Base-by-base conservation (phyloP, 768 basidiomycete genomes). In the Suillus plorans region DNA sequence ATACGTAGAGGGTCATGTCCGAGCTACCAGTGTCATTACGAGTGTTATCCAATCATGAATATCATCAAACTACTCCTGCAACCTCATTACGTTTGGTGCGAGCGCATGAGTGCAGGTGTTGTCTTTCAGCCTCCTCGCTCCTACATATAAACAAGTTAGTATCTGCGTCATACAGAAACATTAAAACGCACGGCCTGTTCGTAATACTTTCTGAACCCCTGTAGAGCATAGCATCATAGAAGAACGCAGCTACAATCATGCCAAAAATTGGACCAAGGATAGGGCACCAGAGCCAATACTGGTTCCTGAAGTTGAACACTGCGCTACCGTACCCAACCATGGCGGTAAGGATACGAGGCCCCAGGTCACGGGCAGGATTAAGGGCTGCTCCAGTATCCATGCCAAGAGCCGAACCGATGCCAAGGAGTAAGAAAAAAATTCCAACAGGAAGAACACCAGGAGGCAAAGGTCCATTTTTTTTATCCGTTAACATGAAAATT, bases 211-310 rank as follows among this genome's bases (percentile, higher is more conserved):
- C 85, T 3, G 80, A 72, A 18, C 84, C 86, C 4, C 76, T 78
- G 74, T 80, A 86, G 56, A 88, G 68, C 69, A 86, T 75, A 1
- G 74, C 58, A 70, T 89, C 88, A 68, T 89, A 89, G 36, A 87
- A 63, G 50, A 83, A 72, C 0, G 79, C 75, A 6, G 84, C 88
- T 22, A 77, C 74, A 61, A 82, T 76, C 13, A 78, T 84, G 41
- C 87, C 87, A 36, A 82, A 64, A 69, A 87, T 80, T 7, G 87
- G 83, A 2, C 76, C 85, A 41, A 86, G 74, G 47, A 88, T 73
- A 3, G 86, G 84, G 65, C 82, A 83, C 87, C 87, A 89, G 34
- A 89, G 68, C 87, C 86, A 89, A 70, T 88, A 89, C 64, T 89
- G 86, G 69, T 80, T 84, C 64, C 68, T 63, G 64, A 65, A 71